Evolutionary conservation across 73 alveolate genomes (phyloP).

Genomic region (Tetrahymena borealis): DNA sequence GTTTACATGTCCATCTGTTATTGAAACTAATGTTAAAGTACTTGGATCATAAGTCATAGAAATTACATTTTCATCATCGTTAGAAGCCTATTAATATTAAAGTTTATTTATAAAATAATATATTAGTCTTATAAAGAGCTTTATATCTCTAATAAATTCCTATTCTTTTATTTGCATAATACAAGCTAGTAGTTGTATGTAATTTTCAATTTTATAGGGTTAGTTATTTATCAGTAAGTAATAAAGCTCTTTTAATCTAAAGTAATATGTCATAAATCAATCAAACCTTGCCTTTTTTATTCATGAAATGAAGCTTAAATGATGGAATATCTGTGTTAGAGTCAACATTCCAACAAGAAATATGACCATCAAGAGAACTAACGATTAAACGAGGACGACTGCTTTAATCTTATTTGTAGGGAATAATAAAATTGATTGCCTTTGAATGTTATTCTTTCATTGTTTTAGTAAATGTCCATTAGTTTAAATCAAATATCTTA

Average conservation of each 20-base stretch:
- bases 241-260: neutral
- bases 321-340: conserved; percentile 22
- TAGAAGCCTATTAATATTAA: neutral
- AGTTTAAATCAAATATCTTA: conserved; percentile 26
- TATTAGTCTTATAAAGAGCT: neutral
- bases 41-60: neutral
- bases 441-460: conserved; percentile 30
- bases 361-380: conserved; percentile 19
- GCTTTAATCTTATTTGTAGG: conserved; percentile 20
- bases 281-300: conserved; percentile 35
- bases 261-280: neutral
- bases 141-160: too few species aligned
- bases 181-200: neutral
- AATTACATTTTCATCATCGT: neutral
- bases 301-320: conserved; percentile 15
- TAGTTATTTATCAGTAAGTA: neutral
- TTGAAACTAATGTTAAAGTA: neutral
- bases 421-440: conserved; percentile 15
- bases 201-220: neutral
- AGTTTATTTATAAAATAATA: neutral
- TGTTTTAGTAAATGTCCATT: conserved; percentile 6
- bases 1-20: neutral
- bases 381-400: conserved; percentile 32
- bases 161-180: neutral
- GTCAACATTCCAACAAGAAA: conserved; percentile 45